A percentile compares a stretch with the other conserved stretches of the same genome.
Evolutionary conservation across 2,329 filamentous ascomycete genomes (phyloP).

Genomic region (Phaeosphaeria sp.): DNA sequence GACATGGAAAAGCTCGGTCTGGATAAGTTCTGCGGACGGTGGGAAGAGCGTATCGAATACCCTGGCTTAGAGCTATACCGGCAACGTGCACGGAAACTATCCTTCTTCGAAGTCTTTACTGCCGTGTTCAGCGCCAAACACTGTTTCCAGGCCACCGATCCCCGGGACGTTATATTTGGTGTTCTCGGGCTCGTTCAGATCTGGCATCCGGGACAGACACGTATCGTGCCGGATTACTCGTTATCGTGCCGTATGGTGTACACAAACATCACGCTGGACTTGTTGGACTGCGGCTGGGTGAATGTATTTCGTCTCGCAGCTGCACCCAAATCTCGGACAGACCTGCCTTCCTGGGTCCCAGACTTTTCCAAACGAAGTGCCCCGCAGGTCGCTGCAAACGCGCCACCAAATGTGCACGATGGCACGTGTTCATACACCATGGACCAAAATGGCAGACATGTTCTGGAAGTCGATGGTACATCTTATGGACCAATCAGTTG

Average conservation of each 20-base stretch:
- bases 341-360: neutral
- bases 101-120: neutral
- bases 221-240: neutral
- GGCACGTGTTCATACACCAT: neutral
- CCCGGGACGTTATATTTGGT: neutral
- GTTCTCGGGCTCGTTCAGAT: neutral
- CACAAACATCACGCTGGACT: neutral
- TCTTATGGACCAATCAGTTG: no score
- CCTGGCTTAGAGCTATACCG: neutral
- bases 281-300: neutral
- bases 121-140: neutral
- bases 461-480: neutral
- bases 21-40: no score
- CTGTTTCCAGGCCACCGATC: neutral
- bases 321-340: neutral
- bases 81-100: neutral
- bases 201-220: neutral
- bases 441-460: neutral
- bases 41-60: no score
- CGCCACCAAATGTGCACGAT: neutral
- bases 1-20: neutral
- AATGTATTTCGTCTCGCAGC: neutral
- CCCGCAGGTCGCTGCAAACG: neutral
- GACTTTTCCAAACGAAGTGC: neutral
- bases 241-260: neutral